Evolutionary conservation across 805 yeast genomes (phyloP).

Genomic region (Crinitomyces ghanaensis): DNA sequence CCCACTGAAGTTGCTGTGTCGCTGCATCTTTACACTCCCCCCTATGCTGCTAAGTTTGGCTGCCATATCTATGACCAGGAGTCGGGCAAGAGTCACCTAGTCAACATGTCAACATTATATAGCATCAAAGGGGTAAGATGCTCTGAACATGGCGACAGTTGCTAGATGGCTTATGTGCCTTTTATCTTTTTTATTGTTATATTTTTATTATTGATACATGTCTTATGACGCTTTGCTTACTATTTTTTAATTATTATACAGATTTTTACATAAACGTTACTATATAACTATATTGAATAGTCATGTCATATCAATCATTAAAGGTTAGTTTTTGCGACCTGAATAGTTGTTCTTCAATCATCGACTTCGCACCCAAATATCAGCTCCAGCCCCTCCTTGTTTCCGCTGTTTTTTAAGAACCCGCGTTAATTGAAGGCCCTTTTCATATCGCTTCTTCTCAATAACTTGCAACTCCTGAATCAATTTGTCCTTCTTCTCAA

Average conservation of each 20-base stretch:
- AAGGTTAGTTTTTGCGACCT: too few relatives aligned
- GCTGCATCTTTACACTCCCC: conserved; percentile 66
- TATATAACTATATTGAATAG: too few relatives aligned
- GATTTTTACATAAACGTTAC: too few relatives aligned
- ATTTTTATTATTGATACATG: too few relatives aligned
- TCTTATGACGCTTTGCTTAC: too few relatives aligned
- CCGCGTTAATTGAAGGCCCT: conserved; percentile 12
- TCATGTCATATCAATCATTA: too few relatives aligned
- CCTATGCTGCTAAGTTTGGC: conserved; percentile 49
- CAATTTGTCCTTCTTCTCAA: conserved; percentile 3
- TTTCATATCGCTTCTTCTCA: conserved; percentile 13
- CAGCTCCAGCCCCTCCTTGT: conserved; percentile 6
- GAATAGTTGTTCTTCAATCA: not conserved
- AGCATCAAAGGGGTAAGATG: conserved; percentile 43
- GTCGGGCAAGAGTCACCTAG: conserved; percentile 41
- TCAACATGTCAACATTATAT: conserved; percentile 47
- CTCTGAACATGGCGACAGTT: too few relatives aligned
- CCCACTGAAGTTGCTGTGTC: conserved; percentile 40
- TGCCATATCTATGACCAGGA: conserved; percentile 34
- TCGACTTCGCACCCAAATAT: conserved; percentile 10
- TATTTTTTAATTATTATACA: too few relatives aligned
- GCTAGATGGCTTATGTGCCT: too few relatives aligned
- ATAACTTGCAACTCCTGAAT: conserved; percentile 6
- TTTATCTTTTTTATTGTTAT: too few relatives aligned
- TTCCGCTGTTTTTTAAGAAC: conserved; percentile 11